These are phyloP conservation scores for Phlegmacium glaucopus DNA, from an alignment of 768 basidiomycete species.

Conservation along the genomic window DNA sequence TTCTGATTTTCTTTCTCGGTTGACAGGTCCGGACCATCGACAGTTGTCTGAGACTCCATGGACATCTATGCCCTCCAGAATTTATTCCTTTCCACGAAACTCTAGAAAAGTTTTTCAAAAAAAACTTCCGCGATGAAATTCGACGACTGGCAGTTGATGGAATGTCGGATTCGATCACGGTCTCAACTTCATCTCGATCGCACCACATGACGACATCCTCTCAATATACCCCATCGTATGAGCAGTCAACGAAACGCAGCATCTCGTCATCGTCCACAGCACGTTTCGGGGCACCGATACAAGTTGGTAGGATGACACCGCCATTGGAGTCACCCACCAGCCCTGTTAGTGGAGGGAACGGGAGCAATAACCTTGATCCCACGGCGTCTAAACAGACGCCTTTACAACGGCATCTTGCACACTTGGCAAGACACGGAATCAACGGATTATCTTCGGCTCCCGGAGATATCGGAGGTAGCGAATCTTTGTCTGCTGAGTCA, in stretches of 20 bases:
- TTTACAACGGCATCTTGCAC: conserved; percentile 75
- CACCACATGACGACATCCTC: conserved; percentile 29
- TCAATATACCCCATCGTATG: conserved; percentile 47
- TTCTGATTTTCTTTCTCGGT: background rate
- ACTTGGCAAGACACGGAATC: conserved; percentile 80
- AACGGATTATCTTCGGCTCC: conserved; percentile 79
- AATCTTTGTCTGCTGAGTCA: conserved; percentile 62
- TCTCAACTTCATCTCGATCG: conserved; percentile 37
- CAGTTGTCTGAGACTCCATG: conserved; percentile 80
- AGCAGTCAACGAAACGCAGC: conserved; percentile 45
- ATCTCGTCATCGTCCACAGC: conserved; percentile 43
- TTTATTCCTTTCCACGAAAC: conserved; percentile 94
- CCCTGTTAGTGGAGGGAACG: conserved; percentile 25
- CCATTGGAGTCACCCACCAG: conserved; percentile 35
- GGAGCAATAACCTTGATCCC: conserved; percentile 27
- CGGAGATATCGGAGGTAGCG: conserved; percentile 55
- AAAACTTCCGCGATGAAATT: conserved; percentile 83
- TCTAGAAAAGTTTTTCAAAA: conserved; percentile 79
- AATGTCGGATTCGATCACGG: conserved; percentile 42
- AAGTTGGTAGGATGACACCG: conserved; percentile 47
- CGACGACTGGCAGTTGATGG: conserved; percentile 62
- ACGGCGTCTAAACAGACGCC: conserved; percentile 58
- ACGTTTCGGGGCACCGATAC: conserved; percentile 48
- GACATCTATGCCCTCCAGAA: conserved; percentile 76
- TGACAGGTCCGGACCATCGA: conserved; percentile 74